These are phyloP conservation scores for Sabuloglossum arenarium DNA, from an alignment of 495 filamentous ascomycete genomes.

Conservation along the genomic window DNA sequence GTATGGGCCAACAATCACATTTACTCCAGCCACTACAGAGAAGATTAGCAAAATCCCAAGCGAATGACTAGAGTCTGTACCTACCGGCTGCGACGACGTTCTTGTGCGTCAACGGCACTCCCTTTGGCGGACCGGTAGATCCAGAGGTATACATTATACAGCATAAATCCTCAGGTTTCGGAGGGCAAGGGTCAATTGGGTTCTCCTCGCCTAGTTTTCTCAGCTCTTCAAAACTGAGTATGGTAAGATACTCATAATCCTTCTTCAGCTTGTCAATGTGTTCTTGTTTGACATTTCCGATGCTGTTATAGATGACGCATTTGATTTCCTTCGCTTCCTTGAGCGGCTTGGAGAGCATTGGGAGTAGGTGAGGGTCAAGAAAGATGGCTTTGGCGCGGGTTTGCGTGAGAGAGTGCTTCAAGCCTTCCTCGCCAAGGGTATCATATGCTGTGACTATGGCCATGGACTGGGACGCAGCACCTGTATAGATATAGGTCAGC, in stretches of 20 bases:
- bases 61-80: slow-evolving; percentile 14
- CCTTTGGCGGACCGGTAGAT: slow-evolving; percentile 92
- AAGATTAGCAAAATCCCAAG: slow-evolving; percentile 6
- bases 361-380: slow-evolving; percentile 66
- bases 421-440: slow-evolving; percentile 81
- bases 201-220: slow-evolving; percentile 66
- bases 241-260: slow-evolving; percentile 42
- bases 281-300: slow-evolving; percentile 49
- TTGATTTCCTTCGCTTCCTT: slow-evolving; percentile 60
- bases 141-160: slow-evolving; percentile 99
- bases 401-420: slow-evolving; percentile 78
- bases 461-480: slow-evolving; percentile 72
- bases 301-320: slow-evolving; percentile 77
- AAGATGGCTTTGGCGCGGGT: slow-evolving; percentile 78
- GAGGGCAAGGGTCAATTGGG: slow-evolving; percentile 59
- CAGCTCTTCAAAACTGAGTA: slow-evolving; percentile 74
- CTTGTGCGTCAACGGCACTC: slow-evolving; percentile 74
- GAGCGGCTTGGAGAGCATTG: slow-evolving; percentile 60
- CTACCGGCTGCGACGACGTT: slow-evolving; percentile 75
- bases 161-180: slow-evolving; percentile 68
- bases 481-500: slow-evolving; percentile 9
- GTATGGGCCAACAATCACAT: slow-evolving; percentile 63
- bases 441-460: slow-evolving; percentile 96
- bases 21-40: slow-evolving; percentile 59
- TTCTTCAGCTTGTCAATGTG: slow-evolving; percentile 65